These are phyloP conservation scores for Penicillium crustosum DNA, from an alignment of 2,329 filamentous ascomycete species.

Conservation along the genomic window DNA sequence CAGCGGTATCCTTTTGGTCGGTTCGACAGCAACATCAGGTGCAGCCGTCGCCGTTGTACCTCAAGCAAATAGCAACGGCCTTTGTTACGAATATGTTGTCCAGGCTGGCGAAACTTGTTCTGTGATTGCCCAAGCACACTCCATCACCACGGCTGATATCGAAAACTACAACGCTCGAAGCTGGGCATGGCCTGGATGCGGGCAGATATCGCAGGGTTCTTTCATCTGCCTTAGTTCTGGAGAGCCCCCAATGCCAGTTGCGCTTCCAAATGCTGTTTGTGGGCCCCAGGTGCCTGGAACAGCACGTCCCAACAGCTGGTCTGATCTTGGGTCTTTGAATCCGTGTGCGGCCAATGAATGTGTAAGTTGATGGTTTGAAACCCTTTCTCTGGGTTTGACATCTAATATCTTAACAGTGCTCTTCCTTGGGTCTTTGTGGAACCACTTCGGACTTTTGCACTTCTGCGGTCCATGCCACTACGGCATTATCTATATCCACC, in stretches of 20 bases:
- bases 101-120: conserved; percentile 38
- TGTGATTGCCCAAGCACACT: conserved; percentile 34
- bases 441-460: background rate
- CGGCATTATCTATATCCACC: background rate
- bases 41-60: background rate
- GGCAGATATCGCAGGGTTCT: conserved; percentile 28
- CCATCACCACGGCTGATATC: conserved; percentile 43
- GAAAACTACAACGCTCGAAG: conserved; percentile 44
- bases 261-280: conserved; percentile 44
- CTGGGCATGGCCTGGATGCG: conserved; percentile 48
- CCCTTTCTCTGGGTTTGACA: background rate
- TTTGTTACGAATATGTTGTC: conserved; percentile 41
- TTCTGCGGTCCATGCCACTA: background rate
- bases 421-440: background rate
- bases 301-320: conserved; percentile 29
- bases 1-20: background rate
- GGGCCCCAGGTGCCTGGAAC: conserved; percentile 50
- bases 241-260: conserved; percentile 43
- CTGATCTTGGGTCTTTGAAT: conserved; percentile 15
- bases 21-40: background rate
- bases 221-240: conserved; percentile 46
- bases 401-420: conserved; percentile 4
- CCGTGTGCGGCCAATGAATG: conserved; percentile 9
- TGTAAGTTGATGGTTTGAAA: conserved; percentile 2
- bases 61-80: background rate